Base-by-base conservation (phyloP, 202 grass and related monocot species). In the Panicum hallii region DNA sequence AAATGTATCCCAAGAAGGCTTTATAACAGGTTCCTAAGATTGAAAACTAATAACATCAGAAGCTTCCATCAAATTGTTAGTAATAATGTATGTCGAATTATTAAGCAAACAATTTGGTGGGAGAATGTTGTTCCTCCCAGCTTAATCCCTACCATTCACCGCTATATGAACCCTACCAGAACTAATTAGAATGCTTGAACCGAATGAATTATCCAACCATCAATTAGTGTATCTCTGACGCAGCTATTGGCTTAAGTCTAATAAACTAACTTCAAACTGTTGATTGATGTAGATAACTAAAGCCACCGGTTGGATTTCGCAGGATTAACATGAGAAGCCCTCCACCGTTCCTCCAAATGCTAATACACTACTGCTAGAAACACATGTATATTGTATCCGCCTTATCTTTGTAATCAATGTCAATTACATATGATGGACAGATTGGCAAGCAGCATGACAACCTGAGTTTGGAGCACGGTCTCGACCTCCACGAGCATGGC, bases 401-500 rank as follows among this genome's bases (percentile, higher is more conserved):
- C 7, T 19, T 34, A 70, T 44, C 54, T 16, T 23, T 34, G 56
- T 19, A 67, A 42, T 38, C 42, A 30, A 30, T 6, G 43, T 13
- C 47, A 71, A 56, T 20, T 48, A 41, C 8, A 46, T 34, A 43
- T 15, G 14, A 13, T 41, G 19, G 11, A 19, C 36, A 13, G 38
- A 32, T 30, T 15, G 53, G 41, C 28, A 67, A 44, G 36, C 14
- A 84, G 16, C 9, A 53, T 38, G 60, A 71, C 45, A 69, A 96
- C 93, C 97, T 99, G 93, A 44, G 97, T 93, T 50, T 99, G 97
- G 46, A 97, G 91, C 67, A 99, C 90, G 12, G 84, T 91, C 87
- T 99, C 97, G 79, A 99, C 83, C 81, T 99, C 93, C 88, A 97
- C 70, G 2, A 99, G 84, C 97, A 99, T 99, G 55, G 91, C 77